Base-by-base conservation (phyloP, 306 rosid species). In the Glycyrrhiza uralensis region DNA sequence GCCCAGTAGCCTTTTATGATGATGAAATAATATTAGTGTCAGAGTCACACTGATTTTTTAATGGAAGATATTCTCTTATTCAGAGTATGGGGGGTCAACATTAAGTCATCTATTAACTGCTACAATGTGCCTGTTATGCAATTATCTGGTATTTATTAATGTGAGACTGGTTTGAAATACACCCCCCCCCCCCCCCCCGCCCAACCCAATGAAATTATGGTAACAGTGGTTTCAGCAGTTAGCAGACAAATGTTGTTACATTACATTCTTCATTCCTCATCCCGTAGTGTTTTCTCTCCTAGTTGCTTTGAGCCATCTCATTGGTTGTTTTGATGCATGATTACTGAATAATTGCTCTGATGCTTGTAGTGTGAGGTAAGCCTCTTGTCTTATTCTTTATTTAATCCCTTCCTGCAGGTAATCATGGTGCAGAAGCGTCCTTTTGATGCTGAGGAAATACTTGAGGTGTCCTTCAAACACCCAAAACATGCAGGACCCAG, bases 371-470 rank as follows among this genome's bases (percentile, higher is more conserved):
- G 26, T 17, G 57, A 2, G 6, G 64, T 52, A 18, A 18, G 26
- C 22, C 29, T 62, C 72, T 63, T 47, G 22, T 33, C 74, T 78
- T 68, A 49, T 42, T 23, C 56, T 9, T 29, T 29, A 15, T 63
- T 59, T 11, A 41, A 74, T 22, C 57, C 12, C 66, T 45, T 74
- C 42, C 42, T 83, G 83, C 92, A 86, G 88, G 47, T 60, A 67
- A 84, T 68, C 70, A 92, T 92, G 98, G 98, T 92, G 56, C 96
- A 90, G 81, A 92, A 92, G 55, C 94, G 94, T 51, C 84, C 88
- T 62, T 89, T 80, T 39, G 95, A 92, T 73, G 87, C 81, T 42
- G 95, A 83, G 56, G 95, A 88, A 55, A 65, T 81, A 63, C 67
- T 85, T 64, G 90, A 84, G 78, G 80, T 82, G 69, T 83, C 95